Conservation (phyloP, 2,329 filamentous ascomycete species). For the Arthrobotrys megalospora region DNA sequence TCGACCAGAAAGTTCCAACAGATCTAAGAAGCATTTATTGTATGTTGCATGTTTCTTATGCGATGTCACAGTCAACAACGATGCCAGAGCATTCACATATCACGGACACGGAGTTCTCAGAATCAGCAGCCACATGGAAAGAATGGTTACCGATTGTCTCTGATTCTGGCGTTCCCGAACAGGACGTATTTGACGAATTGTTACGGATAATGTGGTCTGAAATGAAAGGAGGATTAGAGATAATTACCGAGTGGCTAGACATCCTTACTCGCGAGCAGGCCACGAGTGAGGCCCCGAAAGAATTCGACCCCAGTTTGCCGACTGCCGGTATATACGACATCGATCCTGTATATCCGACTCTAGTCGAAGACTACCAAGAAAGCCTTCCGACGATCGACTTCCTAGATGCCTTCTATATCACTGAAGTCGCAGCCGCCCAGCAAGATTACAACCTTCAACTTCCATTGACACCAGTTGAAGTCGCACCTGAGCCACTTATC, state of each 20-base stretch:
- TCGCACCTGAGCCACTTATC: too few relatives aligned
- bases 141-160: slow-evolving; percentile 21
- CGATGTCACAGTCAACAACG: slow-evolving; percentile 9
- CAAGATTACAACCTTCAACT: too few relatives aligned
- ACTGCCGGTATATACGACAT: neutral
- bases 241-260: neutral
- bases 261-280: neutral
- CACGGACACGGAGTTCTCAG: slow-evolving; percentile 17
- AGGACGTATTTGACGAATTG: slow-evolving; percentile 30
- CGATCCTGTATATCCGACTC: neutral
- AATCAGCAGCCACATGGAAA: slow-evolving; percentile 14
- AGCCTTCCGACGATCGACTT: neutral
- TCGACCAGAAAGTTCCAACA: neutral
- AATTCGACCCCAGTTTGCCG: neutral
- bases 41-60: slow-evolving; percentile 34
- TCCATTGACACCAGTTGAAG: too few relatives aligned
- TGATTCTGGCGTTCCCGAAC: slow-evolving; percentile 1
- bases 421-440: too few relatives aligned
- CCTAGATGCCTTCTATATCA: too few relatives aligned
- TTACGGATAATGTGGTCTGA: slow-evolving; percentile 13
- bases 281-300: neutral
- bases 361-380: neutral
- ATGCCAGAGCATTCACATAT: neutral
- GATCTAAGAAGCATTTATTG: slow-evolving; percentile 8
- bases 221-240: slow-evolving; percentile 11